Evolutionary conservation across 305 asterid species (phyloP).

Genomic region (Stenogyne calaminthoides): DNA sequence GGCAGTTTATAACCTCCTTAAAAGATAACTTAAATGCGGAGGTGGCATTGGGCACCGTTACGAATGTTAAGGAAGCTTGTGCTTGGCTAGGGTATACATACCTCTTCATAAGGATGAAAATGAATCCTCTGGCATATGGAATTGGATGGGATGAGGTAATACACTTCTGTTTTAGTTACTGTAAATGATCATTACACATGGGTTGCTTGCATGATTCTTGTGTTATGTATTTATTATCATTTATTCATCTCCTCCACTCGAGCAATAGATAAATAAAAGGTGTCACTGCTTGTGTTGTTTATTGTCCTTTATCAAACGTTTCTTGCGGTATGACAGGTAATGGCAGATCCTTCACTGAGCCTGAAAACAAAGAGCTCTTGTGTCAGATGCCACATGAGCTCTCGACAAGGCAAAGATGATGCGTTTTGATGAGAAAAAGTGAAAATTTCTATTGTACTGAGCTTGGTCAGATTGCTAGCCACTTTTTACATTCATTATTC

Average conservation of each 20-base stretch:
- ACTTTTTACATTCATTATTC: conserved; percentile 96
- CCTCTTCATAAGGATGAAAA: conserved; percentile 96
- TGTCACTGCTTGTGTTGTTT: not conserved
- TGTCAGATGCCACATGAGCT: conserved; percentile 94
- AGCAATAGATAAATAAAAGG: not conserved
- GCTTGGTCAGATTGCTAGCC: conserved; percentile 99
- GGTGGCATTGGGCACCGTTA: conserved; percentile 98
- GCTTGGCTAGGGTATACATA: conserved; percentile 99
- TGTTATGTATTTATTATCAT: not conserved
- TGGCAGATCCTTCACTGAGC: conserved; percentile 93
- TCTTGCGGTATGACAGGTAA: conserved; percentile 55
- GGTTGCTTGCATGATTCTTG: conserved; percentile 2
- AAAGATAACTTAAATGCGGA: conserved; percentile 97
- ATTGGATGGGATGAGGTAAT: conserved; percentile 99
- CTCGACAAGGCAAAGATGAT: conserved; percentile 99
- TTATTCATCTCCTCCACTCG: too few relatives aligned
- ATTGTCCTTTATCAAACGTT: not conserved
- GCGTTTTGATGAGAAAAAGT: conserved; percentile 99
- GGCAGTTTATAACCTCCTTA: conserved; percentile 92
- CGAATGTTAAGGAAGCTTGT: conserved; percentile 99
- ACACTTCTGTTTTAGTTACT: conserved; percentile 17
- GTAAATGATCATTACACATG: conserved; percentile 24
- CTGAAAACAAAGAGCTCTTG: conserved; percentile 90
- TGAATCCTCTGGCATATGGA: conserved; percentile 98
- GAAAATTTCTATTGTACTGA: conserved; percentile 98